These are phyloP conservation scores for Salix udensis DNA, from an alignment of 345 rosid genomes.

Conservation along the genomic window DNA sequence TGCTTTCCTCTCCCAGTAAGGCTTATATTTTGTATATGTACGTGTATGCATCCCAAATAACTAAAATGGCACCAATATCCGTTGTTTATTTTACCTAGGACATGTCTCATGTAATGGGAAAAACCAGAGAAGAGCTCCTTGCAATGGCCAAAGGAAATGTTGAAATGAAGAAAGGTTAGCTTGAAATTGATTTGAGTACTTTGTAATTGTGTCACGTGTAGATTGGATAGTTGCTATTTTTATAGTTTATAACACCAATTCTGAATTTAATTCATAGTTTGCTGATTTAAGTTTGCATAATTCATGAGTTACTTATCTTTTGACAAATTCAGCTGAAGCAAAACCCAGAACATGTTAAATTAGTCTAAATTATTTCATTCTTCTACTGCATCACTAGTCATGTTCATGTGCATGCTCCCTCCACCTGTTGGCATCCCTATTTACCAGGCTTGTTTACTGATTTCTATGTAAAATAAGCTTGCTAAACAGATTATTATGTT, in stretches of 20 bases:
- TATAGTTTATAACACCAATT: neutral
- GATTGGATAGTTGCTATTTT: neutral
- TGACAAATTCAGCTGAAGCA: neutral
- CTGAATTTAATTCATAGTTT: neutral
- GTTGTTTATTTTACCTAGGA: slow-evolving; percentile 43
- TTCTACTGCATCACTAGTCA: neutral
- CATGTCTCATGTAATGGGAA: slow-evolving; percentile 81
- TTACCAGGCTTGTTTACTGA: neutral
- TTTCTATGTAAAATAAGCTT: neutral
- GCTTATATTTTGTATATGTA: neutral
- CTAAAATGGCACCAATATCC: slow-evolving; percentile 1
- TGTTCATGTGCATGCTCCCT: neutral
- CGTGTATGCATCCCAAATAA: neutral
- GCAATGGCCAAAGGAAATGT: slow-evolving; percentile 62
- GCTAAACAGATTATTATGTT: slow-evolving; percentile 9
- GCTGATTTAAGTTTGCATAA: neutral
- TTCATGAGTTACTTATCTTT: neutral
- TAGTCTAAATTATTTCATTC: neutral
- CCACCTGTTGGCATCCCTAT: neutral
- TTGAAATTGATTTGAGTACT: slow-evolving; percentile 3
- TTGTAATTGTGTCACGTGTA: neutral
- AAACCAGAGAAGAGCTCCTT: slow-evolving; percentile 86
- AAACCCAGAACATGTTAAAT: neutral
- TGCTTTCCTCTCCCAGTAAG: slow-evolving; percentile 89
- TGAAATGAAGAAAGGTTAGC: slow-evolving; percentile 55